A percentile compares a stretch with the other conserved stretches of the same genome.
These are phyloP conservation scores for Colletotrichum cereale DNA, from an alignment of 2,329 filamentous ascomycete species.

Conservation along the genomic window DNA sequence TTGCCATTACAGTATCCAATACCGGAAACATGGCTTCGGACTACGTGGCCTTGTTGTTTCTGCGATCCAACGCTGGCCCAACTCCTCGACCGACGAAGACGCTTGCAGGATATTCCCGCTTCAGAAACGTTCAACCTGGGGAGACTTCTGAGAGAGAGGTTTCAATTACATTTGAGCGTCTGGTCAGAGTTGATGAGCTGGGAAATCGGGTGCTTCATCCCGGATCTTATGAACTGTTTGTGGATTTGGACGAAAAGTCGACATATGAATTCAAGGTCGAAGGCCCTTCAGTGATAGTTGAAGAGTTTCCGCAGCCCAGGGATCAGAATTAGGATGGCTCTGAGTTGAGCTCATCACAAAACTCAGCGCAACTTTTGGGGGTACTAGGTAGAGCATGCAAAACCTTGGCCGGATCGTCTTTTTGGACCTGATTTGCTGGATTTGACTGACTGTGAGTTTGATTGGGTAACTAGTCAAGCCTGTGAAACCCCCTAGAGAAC, in stretches of 20 bases:
- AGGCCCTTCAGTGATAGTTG: constrained; percentile 11
- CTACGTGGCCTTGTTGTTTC: constrained; percentile 65
- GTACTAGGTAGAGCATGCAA: neutral
- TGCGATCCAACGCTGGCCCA: constrained; percentile 60
- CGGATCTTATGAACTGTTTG: constrained; percentile 60
- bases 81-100: constrained; percentile 65
- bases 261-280: neutral
- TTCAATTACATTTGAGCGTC: constrained; percentile 59
- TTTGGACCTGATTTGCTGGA: neutral
- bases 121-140: constrained; percentile 53
- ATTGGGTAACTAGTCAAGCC: neutral
- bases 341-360: neutral
- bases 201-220: constrained; percentile 67
- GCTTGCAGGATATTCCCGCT: constrained; percentile 63
- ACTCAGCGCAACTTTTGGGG: neutral
- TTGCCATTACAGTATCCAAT: constrained; percentile 61
- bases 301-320: constrained; percentile 29
- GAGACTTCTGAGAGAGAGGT: constrained; percentile 50
- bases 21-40: constrained; percentile 61
- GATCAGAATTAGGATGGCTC: neutral
- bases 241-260: constrained; percentile 53
- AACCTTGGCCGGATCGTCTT: neutral
- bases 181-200: constrained; percentile 62
- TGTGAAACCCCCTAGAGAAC: neutral
- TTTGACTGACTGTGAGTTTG: neutral